These are phyloP conservation scores for Penicillium concentricum DNA, from an alignment of 2,329 filamentous ascomycete genomes.

Conservation along the genomic window DNA sequence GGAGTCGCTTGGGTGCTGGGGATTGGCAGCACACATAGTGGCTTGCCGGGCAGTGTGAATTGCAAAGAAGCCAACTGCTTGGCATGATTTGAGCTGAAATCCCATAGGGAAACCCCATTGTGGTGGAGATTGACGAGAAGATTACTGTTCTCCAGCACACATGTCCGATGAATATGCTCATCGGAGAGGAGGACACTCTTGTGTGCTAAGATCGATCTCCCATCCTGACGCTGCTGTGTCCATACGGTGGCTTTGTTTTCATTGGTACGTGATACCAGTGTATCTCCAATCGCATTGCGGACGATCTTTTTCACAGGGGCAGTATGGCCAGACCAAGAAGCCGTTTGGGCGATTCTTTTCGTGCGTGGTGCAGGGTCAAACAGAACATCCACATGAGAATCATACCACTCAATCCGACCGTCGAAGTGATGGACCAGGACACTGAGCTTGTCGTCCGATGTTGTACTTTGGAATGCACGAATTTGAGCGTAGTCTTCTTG, in stretches of 20 bases:
- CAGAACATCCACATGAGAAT: conserved; percentile 73
- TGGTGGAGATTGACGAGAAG: conserved; percentile 80
- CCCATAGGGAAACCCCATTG: conserved; percentile 72
- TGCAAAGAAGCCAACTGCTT: conserved; percentile 57
- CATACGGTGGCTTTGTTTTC: conserved; percentile 80
- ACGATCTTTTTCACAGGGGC: conserved; percentile 80
- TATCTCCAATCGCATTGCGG: conserved; percentile 75
- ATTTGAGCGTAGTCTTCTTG: conserved; percentile 65
- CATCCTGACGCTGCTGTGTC: conserved; percentile 61
- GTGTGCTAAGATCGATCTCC: conserved; percentile 58
- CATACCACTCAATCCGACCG: conserved; percentile 78
- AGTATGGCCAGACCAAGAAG: conserved; percentile 81
- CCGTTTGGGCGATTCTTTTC: conserved; percentile 60
- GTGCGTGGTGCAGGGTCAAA: conserved; percentile 68
- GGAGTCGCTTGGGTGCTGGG: conserved; percentile 59
- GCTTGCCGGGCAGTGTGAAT: conserved; percentile 66
- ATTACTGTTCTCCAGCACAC: conserved; percentile 71
- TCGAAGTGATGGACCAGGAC: conserved; percentile 82
- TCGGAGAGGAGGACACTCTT: conserved; percentile 67
- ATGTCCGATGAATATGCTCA: conserved; percentile 76
- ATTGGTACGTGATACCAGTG: conserved; percentile 76
- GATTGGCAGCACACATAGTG: conserved; percentile 75
- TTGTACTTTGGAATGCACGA: conserved; percentile 67
- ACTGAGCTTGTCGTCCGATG: conserved; percentile 62
- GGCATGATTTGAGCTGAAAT: conserved; percentile 64